phyloP scores from a whole-genome alignment of 148 eudicot genomes.

The Fagopyrum tataricum region DNA sequence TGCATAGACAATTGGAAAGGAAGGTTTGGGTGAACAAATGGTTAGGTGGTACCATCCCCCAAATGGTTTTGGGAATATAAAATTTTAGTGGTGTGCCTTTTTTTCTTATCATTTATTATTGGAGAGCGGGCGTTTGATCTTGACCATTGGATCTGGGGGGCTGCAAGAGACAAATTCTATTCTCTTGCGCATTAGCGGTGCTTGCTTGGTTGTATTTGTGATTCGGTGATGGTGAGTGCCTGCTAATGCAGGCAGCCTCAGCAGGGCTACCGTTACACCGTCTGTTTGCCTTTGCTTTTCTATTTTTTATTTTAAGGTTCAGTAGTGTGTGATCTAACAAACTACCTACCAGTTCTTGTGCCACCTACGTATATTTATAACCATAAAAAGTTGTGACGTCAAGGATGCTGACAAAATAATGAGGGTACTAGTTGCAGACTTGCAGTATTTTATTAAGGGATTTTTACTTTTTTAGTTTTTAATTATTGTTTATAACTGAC shows the following conservation, averaged over 20 bases:
- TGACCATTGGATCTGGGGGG: neutral
- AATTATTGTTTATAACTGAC: neutral
- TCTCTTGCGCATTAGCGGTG: neutral
- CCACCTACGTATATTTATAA: neutral
- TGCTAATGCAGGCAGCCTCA: neutral
- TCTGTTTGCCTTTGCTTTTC: neutral
- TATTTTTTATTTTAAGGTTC: neutral
- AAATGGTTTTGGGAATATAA: neutral
- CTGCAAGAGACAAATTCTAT: neutral
- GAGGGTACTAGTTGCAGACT: neutral
- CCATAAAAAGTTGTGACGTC: neutral
- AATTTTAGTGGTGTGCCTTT: neutral
- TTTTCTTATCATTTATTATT: neutral
- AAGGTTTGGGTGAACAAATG: neutral
- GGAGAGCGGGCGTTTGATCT: constrained; percentile 1
- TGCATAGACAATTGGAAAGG: neutral
- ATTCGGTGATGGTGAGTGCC: neutral
- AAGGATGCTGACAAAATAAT: neutral
- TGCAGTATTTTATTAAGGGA: neutral
- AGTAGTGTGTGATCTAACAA: neutral
- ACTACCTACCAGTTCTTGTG: neutral
- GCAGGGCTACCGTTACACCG: too few species aligned
- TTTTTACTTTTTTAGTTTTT: too few species aligned
- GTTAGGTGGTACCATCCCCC: neutral
- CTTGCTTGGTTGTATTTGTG: neutral